Conservation (phyloP, 129 eudicot genomes). For the Chrysanthemum seticuspe region DNA sequence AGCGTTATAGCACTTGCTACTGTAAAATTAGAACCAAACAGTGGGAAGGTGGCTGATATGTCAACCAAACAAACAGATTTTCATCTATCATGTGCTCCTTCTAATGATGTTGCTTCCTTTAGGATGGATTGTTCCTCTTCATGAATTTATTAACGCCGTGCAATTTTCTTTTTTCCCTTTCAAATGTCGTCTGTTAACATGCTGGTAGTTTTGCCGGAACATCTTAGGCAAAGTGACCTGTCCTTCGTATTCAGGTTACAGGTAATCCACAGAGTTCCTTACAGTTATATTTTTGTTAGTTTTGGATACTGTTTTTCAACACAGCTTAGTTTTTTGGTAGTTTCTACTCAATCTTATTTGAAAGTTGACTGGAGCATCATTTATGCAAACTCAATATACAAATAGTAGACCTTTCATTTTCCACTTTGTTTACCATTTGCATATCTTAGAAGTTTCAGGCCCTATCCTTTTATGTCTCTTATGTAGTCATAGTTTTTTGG, state of each 20-base stretch:
- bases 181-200: conserved; percentile 18
- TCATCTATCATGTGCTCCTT: not conserved
- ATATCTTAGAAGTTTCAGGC: not conserved
- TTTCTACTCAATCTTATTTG: not conserved
- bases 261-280: conserved; percentile 46
- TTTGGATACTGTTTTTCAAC: not conserved
- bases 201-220: conserved; percentile 67
- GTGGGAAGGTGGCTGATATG: conserved; percentile 12
- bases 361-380: conserved; percentile 8
- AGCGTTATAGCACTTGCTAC: not conserved
- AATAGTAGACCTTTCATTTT: not conserved
- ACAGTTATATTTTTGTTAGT: not conserved
- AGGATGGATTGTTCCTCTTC: not conserved
- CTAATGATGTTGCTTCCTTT: conserved; percentile 12
- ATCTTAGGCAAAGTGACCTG: conserved; percentile 81
- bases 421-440: conserved; percentile 8
- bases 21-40: conserved; percentile 11
- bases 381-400: conserved; percentile 8
- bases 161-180: not conserved
- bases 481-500: too few species aligned
- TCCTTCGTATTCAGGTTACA: conserved; percentile 90
- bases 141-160: not conserved
- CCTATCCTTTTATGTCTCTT: not conserved
- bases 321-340: not conserved
- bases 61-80: conserved; percentile 14